Percentiles rank a stretch among this genome's conserved stretches.
Evolutionary conservation across 176 grass and related monocot genomes (phyloP).

Genomic region (Chloris gayana): DNA sequence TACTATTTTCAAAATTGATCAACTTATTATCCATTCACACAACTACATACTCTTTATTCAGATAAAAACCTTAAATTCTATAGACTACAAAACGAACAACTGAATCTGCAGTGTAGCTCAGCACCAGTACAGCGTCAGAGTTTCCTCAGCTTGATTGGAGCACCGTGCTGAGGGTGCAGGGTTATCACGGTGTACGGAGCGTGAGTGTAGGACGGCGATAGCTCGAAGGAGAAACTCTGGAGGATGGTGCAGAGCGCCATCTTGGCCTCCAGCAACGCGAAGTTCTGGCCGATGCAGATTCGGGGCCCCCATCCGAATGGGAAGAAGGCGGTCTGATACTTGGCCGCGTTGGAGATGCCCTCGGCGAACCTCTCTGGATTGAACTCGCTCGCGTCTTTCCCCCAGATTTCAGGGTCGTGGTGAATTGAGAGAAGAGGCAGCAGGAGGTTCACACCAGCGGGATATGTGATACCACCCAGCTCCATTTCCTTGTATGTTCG

Average conservation of each 20-base stretch:
- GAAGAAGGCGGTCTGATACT: constrained; percentile 54
- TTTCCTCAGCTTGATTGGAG: constrained; percentile 55
- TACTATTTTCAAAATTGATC: neutral
- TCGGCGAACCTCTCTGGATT: constrained; percentile 69
- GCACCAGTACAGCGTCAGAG: constrained; percentile 30
- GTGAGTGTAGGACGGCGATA: constrained; percentile 65
- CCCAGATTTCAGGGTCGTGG: constrained; percentile 69
- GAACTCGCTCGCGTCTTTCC: constrained; percentile 57
- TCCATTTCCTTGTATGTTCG: constrained; percentile 57
- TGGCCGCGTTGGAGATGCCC: constrained; percentile 63
- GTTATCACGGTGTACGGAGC: constrained; percentile 52
- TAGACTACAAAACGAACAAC: neutral
- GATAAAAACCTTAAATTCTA: neutral
- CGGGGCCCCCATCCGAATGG: constrained; percentile 72
- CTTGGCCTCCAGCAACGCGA: constrained; percentile 68
- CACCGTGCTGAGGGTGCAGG: constrained; percentile 75
- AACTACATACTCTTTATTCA: neutral
- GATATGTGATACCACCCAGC: constrained; percentile 57
- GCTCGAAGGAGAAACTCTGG: constrained; percentile 66
- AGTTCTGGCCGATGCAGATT: constrained; percentile 75
- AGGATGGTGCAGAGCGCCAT: constrained; percentile 68
- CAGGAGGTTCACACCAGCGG: constrained; percentile 54
- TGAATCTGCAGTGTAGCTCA: neutral
- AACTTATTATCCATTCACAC: neutral
- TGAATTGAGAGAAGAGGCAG: constrained; percentile 55